Evolutionary conservation across 75 land plant species (phyloP).

Genomic region (Pinus albicaulis): DNA sequence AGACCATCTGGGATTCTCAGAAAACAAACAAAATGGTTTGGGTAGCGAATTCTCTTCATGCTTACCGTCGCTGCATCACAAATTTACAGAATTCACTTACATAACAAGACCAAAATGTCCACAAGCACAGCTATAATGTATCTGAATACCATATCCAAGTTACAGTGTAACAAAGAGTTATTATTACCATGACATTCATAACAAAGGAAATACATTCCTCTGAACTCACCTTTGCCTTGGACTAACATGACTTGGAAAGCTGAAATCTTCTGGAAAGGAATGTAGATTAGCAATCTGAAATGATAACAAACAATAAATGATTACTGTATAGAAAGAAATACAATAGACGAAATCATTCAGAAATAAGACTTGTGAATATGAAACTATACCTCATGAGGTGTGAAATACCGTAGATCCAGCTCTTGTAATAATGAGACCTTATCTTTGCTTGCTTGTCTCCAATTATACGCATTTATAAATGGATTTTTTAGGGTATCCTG

Average conservation of each 20-base stretch:
- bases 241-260: conserved; percentile 65
- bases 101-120: neutral
- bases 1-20: no score
- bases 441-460: conserved; percentile 7
- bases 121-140: neutral
- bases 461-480: neutral
- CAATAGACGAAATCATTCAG: neutral
- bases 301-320: neutral
- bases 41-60: no score
- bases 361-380: neutral
- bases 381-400: conserved; percentile 82
- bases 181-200: neutral
- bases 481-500: neutral
- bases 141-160: neutral
- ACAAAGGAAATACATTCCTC: neutral
- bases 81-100: no score
- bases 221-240: conserved; percentile 71
- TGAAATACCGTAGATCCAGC: conserved; percentile 80
- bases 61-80: no score
- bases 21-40: no score
- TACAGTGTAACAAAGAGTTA: neutral
- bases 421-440: conserved; percentile 37
- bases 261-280: conserved; percentile 80
- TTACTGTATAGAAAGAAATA: neutral
- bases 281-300: conserved; percentile 91